Percentiles rank a stretch among this genome's conserved stretches.
These are phyloP conservation scores for Pleurozium schreberi DNA, from an alignment of 225 moss, liverwort and hornwort genomes.

Conservation along the genomic window DNA sequence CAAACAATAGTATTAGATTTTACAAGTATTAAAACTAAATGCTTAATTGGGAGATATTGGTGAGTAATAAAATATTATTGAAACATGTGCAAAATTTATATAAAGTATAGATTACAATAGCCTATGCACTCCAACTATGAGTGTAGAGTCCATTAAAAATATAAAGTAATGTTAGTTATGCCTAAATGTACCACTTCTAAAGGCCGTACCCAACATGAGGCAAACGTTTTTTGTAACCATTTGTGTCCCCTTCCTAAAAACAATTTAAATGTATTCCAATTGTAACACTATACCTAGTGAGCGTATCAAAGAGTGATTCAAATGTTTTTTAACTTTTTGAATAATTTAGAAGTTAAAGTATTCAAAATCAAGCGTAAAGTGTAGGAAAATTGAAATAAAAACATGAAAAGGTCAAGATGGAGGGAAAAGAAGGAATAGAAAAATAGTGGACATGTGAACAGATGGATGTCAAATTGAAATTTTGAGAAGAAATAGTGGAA, in stretches of 20 bases:
- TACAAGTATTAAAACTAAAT: neutral
- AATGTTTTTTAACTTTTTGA: neutral
- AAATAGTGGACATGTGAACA: too few relatives aligned
- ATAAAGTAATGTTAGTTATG: neutral
- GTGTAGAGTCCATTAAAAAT: neutral
- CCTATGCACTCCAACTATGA: neutral
- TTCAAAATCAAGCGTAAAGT: neutral
- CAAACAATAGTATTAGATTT: neutral
- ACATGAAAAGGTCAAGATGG: neutral
- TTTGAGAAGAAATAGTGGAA: neutral
- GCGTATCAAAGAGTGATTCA: neutral
- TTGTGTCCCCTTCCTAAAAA: neutral
- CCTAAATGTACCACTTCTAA: neutral
- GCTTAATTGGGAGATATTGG: neutral
- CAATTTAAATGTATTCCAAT: neutral
- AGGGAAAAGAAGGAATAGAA: too few relatives aligned
- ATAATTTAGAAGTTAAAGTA: neutral
- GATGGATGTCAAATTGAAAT: neutral
- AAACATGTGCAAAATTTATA: neutral
- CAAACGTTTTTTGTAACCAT: neutral
- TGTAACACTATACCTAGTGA: too few relatives aligned
- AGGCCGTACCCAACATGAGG: fast-evolving
- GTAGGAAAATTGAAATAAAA: neutral
- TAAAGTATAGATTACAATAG: neutral
- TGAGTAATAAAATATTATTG: neutral